phyloP scores from a whole-genome alignment of 306 rosid genomes.

The Geum urbanum region DNA sequence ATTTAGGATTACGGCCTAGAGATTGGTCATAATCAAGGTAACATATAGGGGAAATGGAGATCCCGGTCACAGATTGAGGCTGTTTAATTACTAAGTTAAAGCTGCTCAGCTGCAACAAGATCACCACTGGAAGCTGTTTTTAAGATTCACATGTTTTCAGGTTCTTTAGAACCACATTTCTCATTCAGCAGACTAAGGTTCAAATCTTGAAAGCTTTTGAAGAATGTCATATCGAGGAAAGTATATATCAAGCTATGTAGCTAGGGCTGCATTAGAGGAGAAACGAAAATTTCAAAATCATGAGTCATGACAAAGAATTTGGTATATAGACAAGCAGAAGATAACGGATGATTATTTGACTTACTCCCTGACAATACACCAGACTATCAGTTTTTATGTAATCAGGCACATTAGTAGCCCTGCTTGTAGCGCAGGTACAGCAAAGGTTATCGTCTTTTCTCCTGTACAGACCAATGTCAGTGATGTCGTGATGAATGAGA shows the following conservation, averaged over 20 bases:
- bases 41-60: slow-evolving; percentile 25
- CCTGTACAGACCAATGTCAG: slow-evolving; percentile 36
- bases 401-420: slow-evolving; percentile 50
- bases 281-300: background rate
- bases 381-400: slow-evolving; percentile 61
- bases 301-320: background rate
- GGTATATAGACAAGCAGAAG: background rate
- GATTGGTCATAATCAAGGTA: slow-evolving; percentile 10
- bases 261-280: background rate
- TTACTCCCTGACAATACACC: slow-evolving; percentile 4
- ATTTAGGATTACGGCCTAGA: background rate
- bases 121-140: slow-evolving; percentile 28
- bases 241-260: slow-evolving; percentile 52
- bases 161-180: background rate
- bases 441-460: slow-evolving; percentile 65
- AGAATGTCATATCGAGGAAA: slow-evolving; percentile 39
- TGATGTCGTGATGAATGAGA: background rate
- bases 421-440: slow-evolving; percentile 51
- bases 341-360: background rate
- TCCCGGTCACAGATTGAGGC: slow-evolving; percentile 28
- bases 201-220: slow-evolving; percentile 38
- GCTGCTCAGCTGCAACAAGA: slow-evolving; percentile 26
- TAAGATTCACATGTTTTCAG: background rate
- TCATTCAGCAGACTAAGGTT: slow-evolving; percentile 54
- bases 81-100: slow-evolving; percentile 25